These are phyloP conservation scores for Hymenoscyphus infarciens DNA, from an alignment of 2,329 filamentous ascomycete species.

Conservation along the genomic window DNA sequence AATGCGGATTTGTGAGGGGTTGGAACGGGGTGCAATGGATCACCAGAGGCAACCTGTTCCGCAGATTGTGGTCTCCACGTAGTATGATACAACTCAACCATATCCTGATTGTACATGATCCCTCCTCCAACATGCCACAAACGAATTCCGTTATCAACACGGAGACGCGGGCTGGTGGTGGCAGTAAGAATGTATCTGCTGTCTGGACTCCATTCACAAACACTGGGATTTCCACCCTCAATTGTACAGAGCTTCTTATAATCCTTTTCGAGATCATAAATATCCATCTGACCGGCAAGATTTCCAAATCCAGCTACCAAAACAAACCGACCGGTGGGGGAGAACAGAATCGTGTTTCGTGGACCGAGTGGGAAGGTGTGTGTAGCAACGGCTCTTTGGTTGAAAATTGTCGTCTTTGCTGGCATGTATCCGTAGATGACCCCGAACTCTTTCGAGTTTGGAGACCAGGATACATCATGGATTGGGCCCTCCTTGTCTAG, in stretches of 20 bases:
- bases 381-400: slow-evolving; percentile 74
- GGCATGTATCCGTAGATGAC: slow-evolving; percentile 99
- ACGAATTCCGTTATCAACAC: slow-evolving; percentile 94
- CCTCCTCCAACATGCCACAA: slow-evolving; percentile 88
- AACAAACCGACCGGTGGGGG: slow-evolving; percentile 87
- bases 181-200: slow-evolving; percentile 94
- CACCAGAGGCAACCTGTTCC: slow-evolving; percentile 55
- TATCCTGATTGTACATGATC: slow-evolving; percentile 93
- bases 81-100: slow-evolving; percentile 90
- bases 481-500: slow-evolving; percentile 97
- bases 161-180: slow-evolving; percentile 91
- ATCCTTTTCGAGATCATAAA: slow-evolving; percentile 94
- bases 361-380: slow-evolving; percentile 85
- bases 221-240: slow-evolving; percentile 90
- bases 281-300: slow-evolving; percentile 93
- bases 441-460: slow-evolving; percentile 95
- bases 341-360: slow-evolving; percentile 93
- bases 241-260: slow-evolving; percentile 90
- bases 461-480: slow-evolving; percentile 97
- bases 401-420: slow-evolving; percentile 98
- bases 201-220: slow-evolving; percentile 97
- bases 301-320: slow-evolving; percentile 96
- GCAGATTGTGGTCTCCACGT: slow-evolving; percentile 76
- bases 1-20: slow-evolving; percentile 78
- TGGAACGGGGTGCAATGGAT: slow-evolving; percentile 72